Evolutionary conservation across 805 yeast genomes (phyloP), one percentile per base, ranked within the genome.

Genomic region (Yamadazyma insecticola): DNA sequence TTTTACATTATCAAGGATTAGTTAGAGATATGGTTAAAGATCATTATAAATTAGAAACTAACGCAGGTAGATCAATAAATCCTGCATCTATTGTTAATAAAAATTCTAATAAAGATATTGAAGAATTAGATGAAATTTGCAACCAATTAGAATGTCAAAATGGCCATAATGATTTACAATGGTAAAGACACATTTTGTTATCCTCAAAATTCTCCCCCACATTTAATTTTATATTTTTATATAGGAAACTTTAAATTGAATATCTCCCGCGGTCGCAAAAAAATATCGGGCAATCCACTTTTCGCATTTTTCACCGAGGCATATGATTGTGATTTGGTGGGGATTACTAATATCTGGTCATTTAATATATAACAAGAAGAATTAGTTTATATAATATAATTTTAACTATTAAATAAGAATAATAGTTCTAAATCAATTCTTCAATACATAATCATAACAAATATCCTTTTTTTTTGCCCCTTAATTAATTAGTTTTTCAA

Each of bases 11-110:
- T 51, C 81, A 76, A 50, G 61, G 63, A 3, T 48, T 74, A 23
- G 79, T 73, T 14, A 61, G 68, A 35, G 75, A 76, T 35, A 68
- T 76, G 78, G 79, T 74, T 31, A 72, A 74, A 46, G 64, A 56
- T 21, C 81, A 76, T 50, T 73, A 53, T 33, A 69, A 50, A 1
- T 26, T 49, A 16, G 82, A 76, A 46, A 54, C 66, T 43, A 50
- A 40, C 21, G 59, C 55, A 4, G 80, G 79, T 5, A 51, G 45
- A 9, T 63, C 57, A 31, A 60, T 76, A 29, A 71, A 74, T 43
- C 81, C 81, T 2, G 80, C 79, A 10, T 50, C 51, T 25, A 58
- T 70, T 21, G 69, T 68, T 5, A 63, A 61, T 26, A 52, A 54
- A 20, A 51, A 56, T 16, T 58, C 58, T 27, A 65, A 60, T 26